Base-by-base conservation (phyloP, 2,329 filamentous ascomycete species). In the Sordariomycetes sp. region DNA sequence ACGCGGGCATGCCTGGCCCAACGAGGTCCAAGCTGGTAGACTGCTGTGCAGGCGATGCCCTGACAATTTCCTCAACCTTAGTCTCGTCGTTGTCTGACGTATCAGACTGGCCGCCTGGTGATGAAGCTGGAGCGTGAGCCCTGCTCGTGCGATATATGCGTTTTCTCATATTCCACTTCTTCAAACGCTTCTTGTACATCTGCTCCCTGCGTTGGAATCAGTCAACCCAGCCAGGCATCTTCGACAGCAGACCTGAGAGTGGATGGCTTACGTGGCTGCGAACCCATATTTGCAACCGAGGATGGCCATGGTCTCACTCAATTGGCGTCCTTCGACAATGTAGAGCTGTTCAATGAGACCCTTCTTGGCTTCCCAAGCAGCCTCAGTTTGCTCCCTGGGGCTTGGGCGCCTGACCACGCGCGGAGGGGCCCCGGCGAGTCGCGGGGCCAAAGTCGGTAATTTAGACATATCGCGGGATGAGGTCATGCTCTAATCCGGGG, bases 181-280 rank as follows among this genome's bases (percentile, higher is more conserved):
- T 55, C 30, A 59, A 42, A 19, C 56, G 48, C 40, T 59, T 59
- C 38, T 59, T 59, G 35, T 57, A 59, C 54, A 58, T 59, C 45
- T 59, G 54, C 36, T 57, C 54, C 34, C 56, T 59, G 33, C 17
- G 17, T 26, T 31, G 21, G 8, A 33, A 16, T 5, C 12, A 21
- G 15, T 33, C 17, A 33, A 23, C 31, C 21, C 14, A 33, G 9
- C 26, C 26, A n/a, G n/a, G n/a, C n/a, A n/a, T n/a, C n/a, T n/a
- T n/a, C n/a, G 8, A 31, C 4, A 21, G 12, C 4, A 31, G 21
- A 54, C 56, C 55, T 43, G n/a, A n/a, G n/a, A n/a, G n/a, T n/a
- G n/a, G n/a, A n/a, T n/a, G n/a, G n/a, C n/a, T n/a, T n/a, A 59
- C 56, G 56, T 58, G 32, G 56, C 56, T 21, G 50, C 51, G 32